These are phyloP conservation scores for Claviceps quebecensis DNA, from an alignment of 2,329 filamentous ascomycete species.

Conservation along the genomic window DNA sequence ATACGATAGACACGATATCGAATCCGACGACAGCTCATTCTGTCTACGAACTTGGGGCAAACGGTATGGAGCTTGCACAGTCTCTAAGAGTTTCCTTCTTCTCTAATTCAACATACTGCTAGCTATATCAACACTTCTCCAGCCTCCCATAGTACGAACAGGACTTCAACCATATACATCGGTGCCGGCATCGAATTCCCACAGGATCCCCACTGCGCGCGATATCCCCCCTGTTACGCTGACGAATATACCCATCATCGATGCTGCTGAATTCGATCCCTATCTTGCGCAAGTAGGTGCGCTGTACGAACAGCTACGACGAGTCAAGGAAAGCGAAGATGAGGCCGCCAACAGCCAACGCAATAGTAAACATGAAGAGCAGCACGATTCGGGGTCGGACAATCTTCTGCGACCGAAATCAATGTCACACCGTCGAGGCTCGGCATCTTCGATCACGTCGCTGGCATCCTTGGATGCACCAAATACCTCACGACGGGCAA, in stretches of 20 bases:
- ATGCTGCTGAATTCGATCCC: constrained; percentile 63
- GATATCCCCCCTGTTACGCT: constrained; percentile 91
- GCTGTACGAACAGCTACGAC: constrained; percentile 77
- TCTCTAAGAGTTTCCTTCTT: neutral
- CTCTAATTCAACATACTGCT: neutral
- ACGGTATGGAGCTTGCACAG: constrained; percentile 40
- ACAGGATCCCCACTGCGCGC: constrained; percentile 69
- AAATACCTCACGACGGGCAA: constrained; percentile 28
- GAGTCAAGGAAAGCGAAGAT: constrained; percentile 65
- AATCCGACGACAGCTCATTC: constrained; percentile 42
- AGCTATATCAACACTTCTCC: constrained; percentile 89
- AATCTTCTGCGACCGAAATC: constrained; percentile 31
- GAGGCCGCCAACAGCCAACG: constrained; percentile 35
- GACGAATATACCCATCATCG: constrained; percentile 74
- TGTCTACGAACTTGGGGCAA: constrained; percentile 61
- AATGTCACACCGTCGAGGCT: constrained; percentile 19
- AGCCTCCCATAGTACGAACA: constrained; percentile 78
- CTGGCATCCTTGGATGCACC: constrained; percentile 34
- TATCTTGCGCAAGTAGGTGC: constrained; percentile 78
- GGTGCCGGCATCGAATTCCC: constrained; percentile 52
- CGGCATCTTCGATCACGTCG: constrained; percentile 32
- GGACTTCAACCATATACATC: constrained; percentile 69
- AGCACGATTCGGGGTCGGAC: constrained; percentile 25
- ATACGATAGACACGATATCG: constrained; percentile 65
- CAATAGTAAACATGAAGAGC: constrained; percentile 28